These are phyloP conservation scores for Emergomyces pasteurianus DNA, from an alignment of 2,329 filamentous ascomycete genomes.

Conservation along the genomic window DNA sequence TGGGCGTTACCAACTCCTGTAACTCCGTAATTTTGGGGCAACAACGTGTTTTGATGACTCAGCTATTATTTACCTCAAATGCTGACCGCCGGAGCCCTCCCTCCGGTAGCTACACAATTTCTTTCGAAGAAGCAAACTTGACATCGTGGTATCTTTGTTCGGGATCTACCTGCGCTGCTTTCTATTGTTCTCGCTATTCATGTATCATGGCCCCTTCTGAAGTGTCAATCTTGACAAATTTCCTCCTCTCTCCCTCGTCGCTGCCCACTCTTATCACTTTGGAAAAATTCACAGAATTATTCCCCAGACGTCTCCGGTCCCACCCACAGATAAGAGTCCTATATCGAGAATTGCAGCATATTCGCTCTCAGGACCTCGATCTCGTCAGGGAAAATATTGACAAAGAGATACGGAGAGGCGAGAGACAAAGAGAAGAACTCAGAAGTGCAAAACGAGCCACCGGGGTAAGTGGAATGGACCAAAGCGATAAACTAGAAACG, in stretches of 20 bases:
- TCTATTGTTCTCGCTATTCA: neutral
- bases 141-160: neutral
- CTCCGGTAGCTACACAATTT: neutral
- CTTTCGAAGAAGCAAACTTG: neutral
- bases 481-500: constrained; percentile 27
- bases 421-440: constrained; percentile 27
- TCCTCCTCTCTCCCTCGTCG: constrained; percentile 64
- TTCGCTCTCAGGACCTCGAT: constrained; percentile 59
- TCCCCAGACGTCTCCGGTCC: constrained; percentile 54
- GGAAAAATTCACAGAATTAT: constrained; percentile 62
- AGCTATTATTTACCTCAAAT: no score
- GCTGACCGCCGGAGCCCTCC: no score
- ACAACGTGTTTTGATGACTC: neutral
- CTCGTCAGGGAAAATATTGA: constrained; percentile 46
- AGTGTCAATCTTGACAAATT: constrained; percentile 60
- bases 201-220: constrained; percentile 59
- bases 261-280: constrained; percentile 63
- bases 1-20: neutral
- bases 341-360: constrained; percentile 67
- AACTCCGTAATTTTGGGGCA: neutral
- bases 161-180: neutral
- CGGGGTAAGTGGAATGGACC: constrained; percentile 23
- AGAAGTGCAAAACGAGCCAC: constrained; percentile 21
- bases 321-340: constrained; percentile 57
- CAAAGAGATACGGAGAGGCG: constrained; percentile 24